These are phyloP conservation scores for Ceratocystis cacaofunesta DNA, from an alignment of 2,329 filamentous ascomycete species.

Conservation along the genomic window DNA sequence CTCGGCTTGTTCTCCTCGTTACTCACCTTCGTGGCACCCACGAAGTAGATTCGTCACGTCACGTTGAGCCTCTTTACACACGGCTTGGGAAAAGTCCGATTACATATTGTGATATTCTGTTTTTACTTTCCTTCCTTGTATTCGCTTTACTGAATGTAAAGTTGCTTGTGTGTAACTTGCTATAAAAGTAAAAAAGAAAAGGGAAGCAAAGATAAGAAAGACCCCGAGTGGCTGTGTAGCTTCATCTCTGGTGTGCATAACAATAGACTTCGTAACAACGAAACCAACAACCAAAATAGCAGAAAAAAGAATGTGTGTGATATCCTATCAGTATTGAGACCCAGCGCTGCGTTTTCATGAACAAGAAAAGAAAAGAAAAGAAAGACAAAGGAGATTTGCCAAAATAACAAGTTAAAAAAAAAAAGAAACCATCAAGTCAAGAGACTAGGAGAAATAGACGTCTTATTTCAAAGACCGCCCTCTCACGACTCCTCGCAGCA, in stretches of 20 bases:
- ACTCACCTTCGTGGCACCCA: background rate
- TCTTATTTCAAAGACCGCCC: background rate
- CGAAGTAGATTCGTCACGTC: background rate
- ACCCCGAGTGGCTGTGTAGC: background rate
- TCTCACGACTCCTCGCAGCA: slow-evolving; percentile 10
- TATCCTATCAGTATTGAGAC: slow-evolving; percentile 1
- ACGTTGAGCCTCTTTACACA: background rate
- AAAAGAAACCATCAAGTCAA: background rate
- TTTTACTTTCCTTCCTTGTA: background rate
- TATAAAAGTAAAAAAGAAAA: background rate
- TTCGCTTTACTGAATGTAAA: background rate
- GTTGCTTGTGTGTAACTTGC: background rate
- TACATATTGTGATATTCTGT: background rate
- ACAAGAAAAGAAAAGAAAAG: background rate
- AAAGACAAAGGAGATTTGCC: background rate
- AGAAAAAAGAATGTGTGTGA: background rate
- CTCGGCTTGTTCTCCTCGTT: background rate
- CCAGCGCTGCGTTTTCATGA: background rate
- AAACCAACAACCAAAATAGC: background rate
- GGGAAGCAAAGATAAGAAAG: slow-evolving; percentile 1
- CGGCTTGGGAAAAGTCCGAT: background rate
- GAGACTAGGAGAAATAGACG: background rate
- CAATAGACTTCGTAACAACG: background rate
- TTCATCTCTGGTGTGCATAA: background rate
- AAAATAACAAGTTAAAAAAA: background rate